Base-by-base conservation (phyloP, 139 green algal species). In the Tetradesmus obliquus region DNA sequence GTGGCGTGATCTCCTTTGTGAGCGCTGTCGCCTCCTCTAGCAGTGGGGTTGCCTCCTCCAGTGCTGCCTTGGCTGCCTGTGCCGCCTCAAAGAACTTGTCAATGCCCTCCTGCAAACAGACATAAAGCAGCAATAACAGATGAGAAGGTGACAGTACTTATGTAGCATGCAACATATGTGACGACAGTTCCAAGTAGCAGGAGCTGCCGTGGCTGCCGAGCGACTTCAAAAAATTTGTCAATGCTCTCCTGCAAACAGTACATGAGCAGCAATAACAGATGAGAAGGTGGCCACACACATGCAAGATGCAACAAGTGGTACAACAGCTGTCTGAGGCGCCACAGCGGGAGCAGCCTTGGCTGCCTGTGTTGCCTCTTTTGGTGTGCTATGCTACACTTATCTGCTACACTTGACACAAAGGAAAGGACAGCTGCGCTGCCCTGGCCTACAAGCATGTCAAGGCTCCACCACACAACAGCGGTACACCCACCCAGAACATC, bases 71-170 rank as follows among this genome's bases (percentile, higher is more conserved):
- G 8, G 97, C 96, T 20, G 93, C 92, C 76, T 99, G 95, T 9
- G 98, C 96, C 0, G 98, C 95, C 2, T 96, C 95, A 94, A 99
- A 99, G 88, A 99, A 94, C 81, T 94, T 95, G 80, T 95, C 90
- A 69, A 97, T 84, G 53, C 91, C 89, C 66, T 92, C 82, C 81
- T 90, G 69, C 66, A 90, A 24, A 15, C 82, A 87, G 57, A 62
- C 82, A 45, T 45, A 45, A 45, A 45, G 32, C 32, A 45, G 32
- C 32, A 87, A 45, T 51, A 87, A 6, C 4, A 53, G 72, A 72
- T 19, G 55, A 51, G 82, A 17, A 60, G 13, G 15, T 13, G 53
- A 32, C 80, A 85, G 24, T 45, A 85, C 24, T 19, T 32, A 84
- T 22, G 17, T 17, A 19, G 60, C 10, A 72, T 13, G 60, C 60